Evolutionary conservation across 805 yeast species (phyloP), one percentile per base, ranked within the genome.

Genomic region (Huiozyma naganishii): DNA sequence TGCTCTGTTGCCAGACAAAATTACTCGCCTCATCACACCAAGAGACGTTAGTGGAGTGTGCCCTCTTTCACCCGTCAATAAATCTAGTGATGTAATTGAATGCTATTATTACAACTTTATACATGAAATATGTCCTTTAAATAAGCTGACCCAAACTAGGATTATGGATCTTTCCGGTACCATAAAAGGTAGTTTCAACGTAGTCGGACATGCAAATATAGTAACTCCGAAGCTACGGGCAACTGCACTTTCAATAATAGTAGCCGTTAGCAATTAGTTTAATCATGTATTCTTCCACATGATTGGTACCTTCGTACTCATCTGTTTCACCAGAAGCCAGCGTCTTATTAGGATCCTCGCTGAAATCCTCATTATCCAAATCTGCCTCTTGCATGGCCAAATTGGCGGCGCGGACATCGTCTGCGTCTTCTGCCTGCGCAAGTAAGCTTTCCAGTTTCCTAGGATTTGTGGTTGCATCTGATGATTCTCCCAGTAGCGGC

Each of bases 271-370:
- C 95, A 46, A 92, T 85, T 58, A 76, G 85, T 47, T 89, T 71
- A 49, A 92, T 77, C 99, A 92, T 92, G 67, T 89, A 94, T 70
- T 92, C 97, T 59, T 92, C 99, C 42, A 90, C 77, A 61, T 88
- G 96, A 4, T 83, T 84, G 41, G 80, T 72, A 5, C 70, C 73
- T 32, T 79, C 73, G 46, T 67, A 68, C 41, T 64, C 80, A 40
- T 68, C 61, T 9, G 49, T 59, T 2, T 41, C 32, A 3, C 40
- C 37, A 4, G 29, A 29, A 6, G 28, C 43, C 23, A 17, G 23
- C 23, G 23, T 17, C 13, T 45, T 43, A 9, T 38, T 41, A 9
- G 40, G 44, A 7, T 53, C 57, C 29, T 82, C 90, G 41, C 72
- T 74, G 59, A 90, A 90, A 60, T 92, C 98, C 39, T 83, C 92